Base-by-base conservation (phyloP, 106 monocot species). In the Apostasia ramifera region DNA sequence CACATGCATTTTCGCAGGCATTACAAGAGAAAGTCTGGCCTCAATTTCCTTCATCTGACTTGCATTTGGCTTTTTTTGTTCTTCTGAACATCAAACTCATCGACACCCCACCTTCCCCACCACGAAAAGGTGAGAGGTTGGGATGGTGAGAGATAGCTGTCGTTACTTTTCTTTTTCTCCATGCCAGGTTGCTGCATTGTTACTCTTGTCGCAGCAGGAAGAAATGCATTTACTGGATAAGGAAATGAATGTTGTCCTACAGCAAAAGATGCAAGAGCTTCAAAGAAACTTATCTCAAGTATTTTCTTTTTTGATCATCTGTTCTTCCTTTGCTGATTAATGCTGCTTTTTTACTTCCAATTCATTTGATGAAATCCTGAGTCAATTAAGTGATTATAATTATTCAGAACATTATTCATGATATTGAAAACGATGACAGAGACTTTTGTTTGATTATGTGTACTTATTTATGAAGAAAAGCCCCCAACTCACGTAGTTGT, bases 181-280 rank as follows among this genome's bases (percentile, higher is more conserved):
- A 45, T 72, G 66, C 14, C 71, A 98, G 98, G 90, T 98, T 69
- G 80, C 79, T 57, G 77, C 83, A 65, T 73, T 98, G 40, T 78
- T 98, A 47, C 92, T 98, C 55, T 77, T 98, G 72, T 98, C 98
- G 12, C 98, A 98, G 63, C 85, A 93, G 75, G 93, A 98, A 80
- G 93, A 98, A 73, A 93, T 89, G 41, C 78, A 98, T 82, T 70
- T 98, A 61, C 56, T 89, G 49, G 93, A 90, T 70, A 80, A 81
- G 70, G 85, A 98, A 69, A 71, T 76, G 51, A 81, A 93, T 79
- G 44, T 59, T 71, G 89, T 84, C 72, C 81, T 92, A 64, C 78
- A 84, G 66, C 73, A 78, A 64, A 95, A 86, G 78, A 61, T 93
- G 48, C 81, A 83, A 66, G 90, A 93, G 38, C 74, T 93, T 45